phyloP scores from a whole-genome alignment of 257 asterid genomes.

The Thymus mandschuricus region DNA sequence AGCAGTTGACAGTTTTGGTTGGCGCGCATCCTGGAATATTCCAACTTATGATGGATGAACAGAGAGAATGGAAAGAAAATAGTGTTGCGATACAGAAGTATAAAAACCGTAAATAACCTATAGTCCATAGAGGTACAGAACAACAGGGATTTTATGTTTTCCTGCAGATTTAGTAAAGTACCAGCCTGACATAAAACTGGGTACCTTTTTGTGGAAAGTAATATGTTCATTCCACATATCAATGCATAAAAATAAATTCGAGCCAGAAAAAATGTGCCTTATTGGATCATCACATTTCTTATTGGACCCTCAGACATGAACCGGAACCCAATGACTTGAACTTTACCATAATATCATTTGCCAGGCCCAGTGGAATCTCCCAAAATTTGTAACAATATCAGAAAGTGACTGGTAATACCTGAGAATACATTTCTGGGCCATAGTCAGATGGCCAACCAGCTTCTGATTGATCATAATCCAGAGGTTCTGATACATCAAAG shows the following conservation, averaged over 20 bases:
- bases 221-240: constrained; percentile 3
- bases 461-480: constrained; percentile 78
- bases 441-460: constrained; percentile 82
- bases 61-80: constrained; percentile 13
- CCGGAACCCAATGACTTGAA: constrained; percentile 23
- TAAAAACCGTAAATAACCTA: constrained; percentile 18
- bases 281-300: constrained; percentile 27
- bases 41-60: constrained; percentile 15
- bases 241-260: constrained; percentile 17
- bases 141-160: constrained; percentile 10
- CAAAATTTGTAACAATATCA: constrained; percentile 11
- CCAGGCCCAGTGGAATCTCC: constrained; percentile 14
- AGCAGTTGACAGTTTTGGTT: constrained; percentile 87
- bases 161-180: constrained; percentile 21
- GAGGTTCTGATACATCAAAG: constrained; percentile 92
- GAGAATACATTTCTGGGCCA: constrained; percentile 61
- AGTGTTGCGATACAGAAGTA: constrained; percentile 3
- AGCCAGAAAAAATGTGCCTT: constrained; percentile 13
- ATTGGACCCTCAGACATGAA: constrained; percentile 25
- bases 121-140: neutral
- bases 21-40: constrained; percentile 70
- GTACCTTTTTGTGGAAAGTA: constrained; percentile 7
- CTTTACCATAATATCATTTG: constrained; percentile 13
- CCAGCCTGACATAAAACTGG: constrained; percentile 5
- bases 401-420: constrained; percentile 52